Evolutionary conservation across 2,329 filamentous ascomycete genomes (phyloP), one percentile per base, ranked within the genome.

Genomic region (Calonectria hawksworthii): DNA sequence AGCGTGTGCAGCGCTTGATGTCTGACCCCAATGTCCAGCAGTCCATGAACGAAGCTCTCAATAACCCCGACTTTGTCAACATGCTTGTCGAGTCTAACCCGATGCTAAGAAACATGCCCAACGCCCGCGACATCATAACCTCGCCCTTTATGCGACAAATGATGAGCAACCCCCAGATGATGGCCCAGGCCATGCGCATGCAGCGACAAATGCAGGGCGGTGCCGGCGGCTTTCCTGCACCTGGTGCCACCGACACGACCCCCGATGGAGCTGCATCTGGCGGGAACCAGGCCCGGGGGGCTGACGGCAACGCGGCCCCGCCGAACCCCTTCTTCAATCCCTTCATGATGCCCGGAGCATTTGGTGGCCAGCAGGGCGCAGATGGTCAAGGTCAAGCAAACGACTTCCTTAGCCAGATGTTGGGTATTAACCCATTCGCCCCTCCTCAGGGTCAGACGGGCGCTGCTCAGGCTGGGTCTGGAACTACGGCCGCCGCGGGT

Each of bases 81-180:
- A 95, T 98, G 91, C 95, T 99, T 91, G 96, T 99, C 80, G 92
- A 97, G 80, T 92, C 94, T 82, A 98, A 98, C 83, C 97, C 97
- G 3, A 93, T 95, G 90, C 88, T 96, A 23, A 91, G 93, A 80
- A 90, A 92, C 74, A 91, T 94, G 84, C 94, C 94, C 51, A 91
- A 94, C 74, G 94, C 95, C 28, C 92, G 96, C 79, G 92, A 98
- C 82, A 94, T 98, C 85, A 92, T 99, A 81, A 93, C 95, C 75
- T 97, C 96, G 30, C 96, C 96, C 0, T 91, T 96, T 77, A 96
- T 99, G 86, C 92, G 97, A 81, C 91, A 94, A 67, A 97, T 99
- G 94, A 93, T 99, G 90, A 96, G 95, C 76, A 96, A 98, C 83
- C 97, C 97, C 5, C 92, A 95, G 56, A 92, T 95, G 80, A 91